Evolutionary conservation across 306 rosid genomes (phyloP), one percentile per base, ranked within the genome.

Genomic region (Trifolium repens): DNA sequence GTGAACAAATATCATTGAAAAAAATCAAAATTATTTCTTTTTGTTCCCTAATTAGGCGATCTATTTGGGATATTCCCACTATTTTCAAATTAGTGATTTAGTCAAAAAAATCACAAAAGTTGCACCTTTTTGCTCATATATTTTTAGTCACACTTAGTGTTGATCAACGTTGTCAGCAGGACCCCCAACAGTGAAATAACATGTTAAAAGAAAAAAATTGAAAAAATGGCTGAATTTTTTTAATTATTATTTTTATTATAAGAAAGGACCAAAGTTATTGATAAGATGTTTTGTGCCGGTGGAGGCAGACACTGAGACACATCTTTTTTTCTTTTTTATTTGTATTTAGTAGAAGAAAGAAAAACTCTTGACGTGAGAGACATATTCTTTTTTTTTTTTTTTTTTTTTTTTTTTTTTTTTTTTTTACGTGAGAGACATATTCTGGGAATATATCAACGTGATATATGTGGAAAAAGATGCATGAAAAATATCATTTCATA

Each of bases 31-130:
- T 40, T 43, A 75, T 34, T 62, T 75, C 71, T 62, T 74, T 78
- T 64, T 74, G 79, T 60, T 78, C 76, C 83, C 69, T 63, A 67
- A 43, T n/a, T n/a, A n/a, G 73, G 66, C 15, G 30, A 71, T 71
- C 73, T 27, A 46, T 62, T 62, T 70, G 6, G 72, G 80, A 84
- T 77, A 70, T 79, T 40, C 27, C 19, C 47, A 52, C 50, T 43
- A 72, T 74, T 58, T 82, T 65, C 32, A 74, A 69, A 74, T 61
- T 77, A 76, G 88, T 81, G 79, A 74, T 70, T 65, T 43, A 67
- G 85, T 81, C 85, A 81, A 85, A 78, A 76, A 69, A 77, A 69
- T 65, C 46, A 22, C 78, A 78, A 84, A 78, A 81, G 65, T 1
- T 54, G 39, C 35, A 59, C 85, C 47, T 85, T 74, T 67, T 60